These are phyloP conservation scores for Cercospora beticola DNA, from an alignment of 2,329 filamentous ascomycete species.

Conservation along the genomic window DNA sequence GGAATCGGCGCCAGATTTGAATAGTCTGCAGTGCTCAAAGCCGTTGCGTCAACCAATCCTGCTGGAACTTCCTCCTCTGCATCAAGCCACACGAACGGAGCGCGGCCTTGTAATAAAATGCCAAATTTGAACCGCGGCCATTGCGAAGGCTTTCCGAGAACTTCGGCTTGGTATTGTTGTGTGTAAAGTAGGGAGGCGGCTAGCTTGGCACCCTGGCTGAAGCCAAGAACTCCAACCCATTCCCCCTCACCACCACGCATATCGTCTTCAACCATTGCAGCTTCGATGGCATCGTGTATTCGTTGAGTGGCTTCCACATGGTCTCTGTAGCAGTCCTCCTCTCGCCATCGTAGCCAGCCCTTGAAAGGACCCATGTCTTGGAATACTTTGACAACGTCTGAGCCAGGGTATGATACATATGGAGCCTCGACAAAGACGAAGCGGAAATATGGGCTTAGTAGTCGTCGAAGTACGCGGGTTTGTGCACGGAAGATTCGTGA, in stretches of 20 bases:
- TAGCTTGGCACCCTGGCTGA: constrained; percentile 66
- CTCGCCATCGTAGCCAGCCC: constrained; percentile 35
- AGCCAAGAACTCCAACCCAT: constrained; percentile 63
- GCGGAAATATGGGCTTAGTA: constrained; percentile 38
- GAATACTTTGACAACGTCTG: constrained; percentile 43
- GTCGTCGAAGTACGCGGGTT: constrained; percentile 37
- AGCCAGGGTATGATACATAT: constrained; percentile 33
- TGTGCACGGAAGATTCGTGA: constrained; percentile 42
- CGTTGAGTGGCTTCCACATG: constrained; percentile 8
- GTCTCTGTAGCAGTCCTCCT: constrained; percentile 9
- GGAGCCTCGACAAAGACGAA: constrained; percentile 41
- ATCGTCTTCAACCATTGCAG: constrained; percentile 53
- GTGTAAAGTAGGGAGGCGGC: constrained; percentile 59
- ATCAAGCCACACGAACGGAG: constrained; percentile 17
- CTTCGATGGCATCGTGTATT: constrained; percentile 14
- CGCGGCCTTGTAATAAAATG: constrained; percentile 17
- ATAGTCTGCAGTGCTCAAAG: constrained; percentile 9
- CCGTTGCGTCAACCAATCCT: constrained; percentile 12
- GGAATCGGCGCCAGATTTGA: constrained; percentile 7
- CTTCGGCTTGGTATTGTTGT: constrained; percentile 18
- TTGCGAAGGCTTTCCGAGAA: constrained; percentile 5
- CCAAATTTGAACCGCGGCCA: constrained; percentile 18
- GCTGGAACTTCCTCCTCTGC: constrained; percentile 29
- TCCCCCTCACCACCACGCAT: constrained; percentile 52
- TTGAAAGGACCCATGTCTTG: constrained; percentile 39